Conservation (phyloP, 345 rosid genomes). For the Carallia pectinifolia region DNA sequence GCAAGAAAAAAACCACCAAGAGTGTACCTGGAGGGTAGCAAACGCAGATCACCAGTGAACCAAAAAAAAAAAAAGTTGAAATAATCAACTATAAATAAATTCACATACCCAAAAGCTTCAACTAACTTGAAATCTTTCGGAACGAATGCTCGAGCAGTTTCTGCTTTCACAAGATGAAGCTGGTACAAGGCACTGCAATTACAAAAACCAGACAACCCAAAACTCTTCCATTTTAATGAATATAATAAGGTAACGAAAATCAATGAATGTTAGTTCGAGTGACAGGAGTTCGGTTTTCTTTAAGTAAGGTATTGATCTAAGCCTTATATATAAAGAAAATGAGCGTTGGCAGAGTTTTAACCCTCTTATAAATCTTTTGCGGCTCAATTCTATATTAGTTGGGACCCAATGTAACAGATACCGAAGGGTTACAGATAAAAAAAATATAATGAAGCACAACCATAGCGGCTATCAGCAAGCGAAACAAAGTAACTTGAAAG, state of each 20-base stretch:
- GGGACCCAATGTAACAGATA: too few relatives aligned
- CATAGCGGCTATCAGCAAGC: background rate
- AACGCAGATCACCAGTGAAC: conserved; percentile 9
- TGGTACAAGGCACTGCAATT: conserved; percentile 86
- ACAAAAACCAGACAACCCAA: conserved; percentile 6
- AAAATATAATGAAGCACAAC: background rate
- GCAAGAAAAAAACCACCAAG: conserved; percentile 97
- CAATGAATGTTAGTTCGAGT: too few relatives aligned
- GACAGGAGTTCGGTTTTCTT: too few relatives aligned
- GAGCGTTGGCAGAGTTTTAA: too few relatives aligned
- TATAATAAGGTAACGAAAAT: too few relatives aligned
- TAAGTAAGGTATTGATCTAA: too few relatives aligned
- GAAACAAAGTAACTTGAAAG: too few relatives aligned
- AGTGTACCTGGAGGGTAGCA: conserved; percentile 62
- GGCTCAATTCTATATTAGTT: too few relatives aligned
- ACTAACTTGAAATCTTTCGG: conserved; percentile 81
- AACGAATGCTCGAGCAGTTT: conserved; percentile 73
- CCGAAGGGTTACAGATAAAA: too few relatives aligned
- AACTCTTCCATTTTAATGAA: too few relatives aligned
- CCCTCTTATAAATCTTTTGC: too few relatives aligned
- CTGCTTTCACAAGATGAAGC: conserved; percentile 89
- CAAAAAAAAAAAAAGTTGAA: background rate
- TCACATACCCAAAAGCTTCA: conserved; percentile 86
- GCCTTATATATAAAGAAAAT: too few relatives aligned
- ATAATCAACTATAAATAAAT: background rate